Evolutionary conservation across 768 basidiomycete genomes (phyloP).

Genomic region (Cantharellus cinnabarinus): DNA sequence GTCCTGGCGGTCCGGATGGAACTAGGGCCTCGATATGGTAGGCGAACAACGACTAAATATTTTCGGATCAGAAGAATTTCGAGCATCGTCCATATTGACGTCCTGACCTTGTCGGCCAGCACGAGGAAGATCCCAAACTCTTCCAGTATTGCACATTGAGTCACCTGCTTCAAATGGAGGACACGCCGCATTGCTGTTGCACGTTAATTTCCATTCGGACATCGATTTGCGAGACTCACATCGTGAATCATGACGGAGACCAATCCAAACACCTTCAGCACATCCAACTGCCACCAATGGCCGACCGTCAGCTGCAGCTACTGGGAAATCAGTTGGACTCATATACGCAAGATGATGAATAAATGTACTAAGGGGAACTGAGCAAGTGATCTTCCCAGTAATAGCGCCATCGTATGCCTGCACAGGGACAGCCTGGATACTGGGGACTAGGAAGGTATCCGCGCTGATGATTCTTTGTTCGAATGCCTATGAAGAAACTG

Average conservation of each 20-base stretch:
- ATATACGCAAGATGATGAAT: background rate
- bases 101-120: slow-evolving; percentile 62
- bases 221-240: slow-evolving; percentile 27
- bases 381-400: slow-evolving; percentile 79
- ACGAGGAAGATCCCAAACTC: slow-evolving; percentile 95
- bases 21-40: slow-evolving; percentile 94
- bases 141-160: slow-evolving; percentile 88
- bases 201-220: slow-evolving; percentile 2
- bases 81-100: background rate
- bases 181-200: slow-evolving; percentile 71
- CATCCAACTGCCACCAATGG: slow-evolving; percentile 85
- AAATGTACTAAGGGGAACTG: slow-evolving; percentile 69
- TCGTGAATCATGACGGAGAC: slow-evolving; percentile 68
- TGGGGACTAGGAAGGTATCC: slow-evolving; percentile 71
- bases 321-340: background rate
- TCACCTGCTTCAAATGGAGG: slow-evolving; percentile 80
- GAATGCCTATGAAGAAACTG: slow-evolving; percentile 32
- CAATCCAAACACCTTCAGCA: slow-evolving; percentile 91
- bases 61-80: background rate
- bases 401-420: slow-evolving; percentile 12
- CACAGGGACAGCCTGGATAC: slow-evolving; percentile 25
- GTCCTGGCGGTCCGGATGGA: slow-evolving; percentile 51
- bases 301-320: slow-evolving; percentile 68
- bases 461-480: slow-evolving; percentile 78
- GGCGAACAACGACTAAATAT: slow-evolving; percentile 55